These are phyloP conservation scores for Linum lewisii DNA, from an alignment of 345 rosid species.

Conservation along the genomic window DNA sequence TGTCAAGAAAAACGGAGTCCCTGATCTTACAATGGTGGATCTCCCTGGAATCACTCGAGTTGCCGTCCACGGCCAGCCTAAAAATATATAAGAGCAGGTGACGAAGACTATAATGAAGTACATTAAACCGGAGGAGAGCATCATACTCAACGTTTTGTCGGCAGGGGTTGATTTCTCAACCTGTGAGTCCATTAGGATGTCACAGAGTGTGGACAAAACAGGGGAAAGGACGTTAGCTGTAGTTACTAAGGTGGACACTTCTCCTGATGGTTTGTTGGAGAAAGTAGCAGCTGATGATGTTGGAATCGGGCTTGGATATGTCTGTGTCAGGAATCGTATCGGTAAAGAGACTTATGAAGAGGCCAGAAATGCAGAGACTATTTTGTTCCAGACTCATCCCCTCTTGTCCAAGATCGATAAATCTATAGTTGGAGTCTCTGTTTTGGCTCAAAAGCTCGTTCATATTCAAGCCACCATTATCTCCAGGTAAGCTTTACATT, in stretches of 20 bases:
- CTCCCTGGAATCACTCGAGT: constrained; percentile 51
- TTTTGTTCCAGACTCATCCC: constrained; percentile 17
- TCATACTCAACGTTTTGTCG: constrained; percentile 38
- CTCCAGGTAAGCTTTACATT: no score
- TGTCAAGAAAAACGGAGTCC: constrained; percentile 37
- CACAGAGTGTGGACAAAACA: constrained; percentile 30
- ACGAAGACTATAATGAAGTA: constrained; percentile 31
- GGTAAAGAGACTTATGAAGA: constrained; percentile 32
- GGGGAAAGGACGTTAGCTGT: constrained; percentile 44
- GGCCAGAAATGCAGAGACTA: constrained; percentile 22
- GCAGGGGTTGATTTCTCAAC: constrained; percentile 38
- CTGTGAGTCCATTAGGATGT: constrained; percentile 52
- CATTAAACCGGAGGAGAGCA: constrained; percentile 37
- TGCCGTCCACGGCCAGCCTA: constrained; percentile 45
- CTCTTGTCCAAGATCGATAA: constrained; percentile 23
- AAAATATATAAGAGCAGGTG: constrained; percentile 38
- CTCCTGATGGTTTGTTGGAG: constrained; percentile 39
- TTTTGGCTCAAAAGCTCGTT: constrained; percentile 26
- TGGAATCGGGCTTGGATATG: constrained; percentile 39
- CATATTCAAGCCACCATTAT: constrained; percentile 28
- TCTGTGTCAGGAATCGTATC: constrained; percentile 36
- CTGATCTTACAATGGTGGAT: constrained; percentile 52
- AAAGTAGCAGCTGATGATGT: constrained; percentile 43
- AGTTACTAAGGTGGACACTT: constrained; percentile 39
- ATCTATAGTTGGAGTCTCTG: constrained; percentile 30